A percentile compares a stretch with the other conserved stretches of the same genome.
Evolutionary conservation across 176 grass and related monocot genomes (phyloP).

Genomic region (Eleusine indica): DNA sequence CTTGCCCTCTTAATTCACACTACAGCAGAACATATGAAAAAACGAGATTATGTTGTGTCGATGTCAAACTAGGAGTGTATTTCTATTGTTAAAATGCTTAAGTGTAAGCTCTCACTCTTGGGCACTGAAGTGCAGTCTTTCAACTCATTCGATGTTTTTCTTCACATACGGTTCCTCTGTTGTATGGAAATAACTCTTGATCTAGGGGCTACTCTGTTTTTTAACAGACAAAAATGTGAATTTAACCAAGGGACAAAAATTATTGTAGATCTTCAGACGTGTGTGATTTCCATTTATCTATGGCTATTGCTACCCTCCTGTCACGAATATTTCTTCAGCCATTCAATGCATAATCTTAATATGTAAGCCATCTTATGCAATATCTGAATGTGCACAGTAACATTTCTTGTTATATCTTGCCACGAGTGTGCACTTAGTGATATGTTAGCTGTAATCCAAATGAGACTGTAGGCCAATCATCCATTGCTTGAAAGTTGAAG

Average conservation of each 20-base stretch:
- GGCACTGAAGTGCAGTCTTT: neutral
- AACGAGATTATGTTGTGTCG: neutral
- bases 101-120: neutral
- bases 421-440: neutral
- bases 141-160: neutral
- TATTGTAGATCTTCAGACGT: conserved; percentile 12
- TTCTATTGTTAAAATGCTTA: neutral
- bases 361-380: neutral
- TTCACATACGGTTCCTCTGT: neutral
- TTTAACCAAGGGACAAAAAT: neutral
- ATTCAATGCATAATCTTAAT: neutral
- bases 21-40: neutral
- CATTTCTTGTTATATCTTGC: neutral
- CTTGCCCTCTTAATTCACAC: neutral
- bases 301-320: neutral
- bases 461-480: neutral
- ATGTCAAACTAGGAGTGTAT: neutral
- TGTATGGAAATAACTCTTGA: neutral
- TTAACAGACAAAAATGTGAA: neutral
- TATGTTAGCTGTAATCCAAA: neutral
- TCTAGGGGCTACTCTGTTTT: neutral
- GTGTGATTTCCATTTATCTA: neutral
- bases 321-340: neutral
- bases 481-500: conserved; percentile 1
- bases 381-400: neutral